phyloP scores from a whole-genome alignment of 2,329 filamentous ascomycete genomes.

The Sodiomyces alkalinus region DNA sequence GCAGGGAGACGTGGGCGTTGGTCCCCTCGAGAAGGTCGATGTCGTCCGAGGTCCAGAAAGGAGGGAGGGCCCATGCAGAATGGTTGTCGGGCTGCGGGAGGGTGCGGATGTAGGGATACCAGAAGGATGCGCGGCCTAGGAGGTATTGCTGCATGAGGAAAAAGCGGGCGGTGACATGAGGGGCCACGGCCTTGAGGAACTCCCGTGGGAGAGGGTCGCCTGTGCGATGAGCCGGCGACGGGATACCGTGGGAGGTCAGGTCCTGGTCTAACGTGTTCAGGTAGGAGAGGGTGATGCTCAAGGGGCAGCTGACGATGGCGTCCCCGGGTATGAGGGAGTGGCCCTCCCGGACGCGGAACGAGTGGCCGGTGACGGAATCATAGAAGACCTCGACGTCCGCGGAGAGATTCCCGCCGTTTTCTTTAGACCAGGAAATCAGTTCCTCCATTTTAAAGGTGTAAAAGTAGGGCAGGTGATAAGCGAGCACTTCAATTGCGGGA shows the following conservation, averaged over 20 bases:
- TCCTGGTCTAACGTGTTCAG: conserved; percentile 33
- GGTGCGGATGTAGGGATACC: conserved; percentile 51
- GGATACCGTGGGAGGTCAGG: conserved; percentile 8
- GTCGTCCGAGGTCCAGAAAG: conserved; percentile 50
- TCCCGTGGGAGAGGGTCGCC: conserved; percentile 27
- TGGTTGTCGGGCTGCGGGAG: conserved; percentile 45
- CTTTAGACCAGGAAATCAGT: conserved; percentile 33
- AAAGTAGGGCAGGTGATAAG: no score
- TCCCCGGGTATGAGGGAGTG: conserved; percentile 19
- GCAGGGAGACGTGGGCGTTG: conserved; percentile 32
- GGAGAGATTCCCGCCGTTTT: conserved; percentile 32
- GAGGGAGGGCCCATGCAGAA: conserved; percentile 37
- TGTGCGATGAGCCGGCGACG: conserved; percentile 4
- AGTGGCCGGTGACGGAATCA: conserved; percentile 34
- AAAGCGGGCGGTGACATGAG: conserved; percentile 50
- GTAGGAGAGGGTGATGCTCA: conserved; percentile 40
- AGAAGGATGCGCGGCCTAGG: conserved; percentile 40
- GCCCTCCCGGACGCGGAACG: conserved; percentile 30
- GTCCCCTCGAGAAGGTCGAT: conserved; percentile 39
- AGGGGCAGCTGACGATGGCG: conserved; percentile 34
- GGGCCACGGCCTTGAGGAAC: conserved; percentile 34
- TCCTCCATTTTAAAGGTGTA: no score
- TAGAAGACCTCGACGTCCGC: conserved; percentile 35
- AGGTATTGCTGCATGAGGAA: conserved; percentile 56
- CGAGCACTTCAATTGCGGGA: no score